Base-by-base conservation (phyloP, 257 asterid genomes). In the Avicennia marina region DNA sequence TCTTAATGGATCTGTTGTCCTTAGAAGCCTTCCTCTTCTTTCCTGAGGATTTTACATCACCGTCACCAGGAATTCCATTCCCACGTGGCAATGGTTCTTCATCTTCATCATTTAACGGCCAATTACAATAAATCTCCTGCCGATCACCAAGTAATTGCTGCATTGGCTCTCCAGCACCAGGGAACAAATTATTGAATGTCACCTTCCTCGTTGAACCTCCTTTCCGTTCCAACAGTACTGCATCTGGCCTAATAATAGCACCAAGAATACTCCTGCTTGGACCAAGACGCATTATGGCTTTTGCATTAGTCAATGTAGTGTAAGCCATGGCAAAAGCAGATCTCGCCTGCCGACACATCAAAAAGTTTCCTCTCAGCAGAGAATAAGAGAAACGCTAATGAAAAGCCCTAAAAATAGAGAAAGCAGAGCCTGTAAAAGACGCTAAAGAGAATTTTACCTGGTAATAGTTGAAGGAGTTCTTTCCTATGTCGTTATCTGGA, bases 261-360 rank as follows among this genome's bases (percentile, higher is more conserved):
- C 99, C 85, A 19, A 93, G 99, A 48, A 93, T 93, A 57, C 97
- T 89, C 68, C 67, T 75, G 67, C 68, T 63, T 29, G 87, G 80
- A 60, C 91, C 87, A 7, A 86, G 89, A 22, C 73, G 77, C 60
- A 59, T 21, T 42, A 93, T 80, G 62, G 76, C 58, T 69, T 79
- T 82, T 31, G 77, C 24, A 38, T 93, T 86, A 3, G 97, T 89
- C 70, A 93, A 68, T 11, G 80, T 56, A 11, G 77, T 48, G 76
- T 73, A 84, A 24, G 97, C 99, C 94, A 72, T 89, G 5, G 96
- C 68, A 56, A 93, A 93, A 52, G 98, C 97, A 22, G 98, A 93
- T 75, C 77, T 78, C 22, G 84, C 98, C 98, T 91, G 87, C 57
- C 62, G 11, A 22, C 31, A 49, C 36, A 36, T 22, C 47, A 40